phyloP scores from a whole-genome alignment of 768 basidiomycete genomes.

The Cyathus striatus region DNA sequence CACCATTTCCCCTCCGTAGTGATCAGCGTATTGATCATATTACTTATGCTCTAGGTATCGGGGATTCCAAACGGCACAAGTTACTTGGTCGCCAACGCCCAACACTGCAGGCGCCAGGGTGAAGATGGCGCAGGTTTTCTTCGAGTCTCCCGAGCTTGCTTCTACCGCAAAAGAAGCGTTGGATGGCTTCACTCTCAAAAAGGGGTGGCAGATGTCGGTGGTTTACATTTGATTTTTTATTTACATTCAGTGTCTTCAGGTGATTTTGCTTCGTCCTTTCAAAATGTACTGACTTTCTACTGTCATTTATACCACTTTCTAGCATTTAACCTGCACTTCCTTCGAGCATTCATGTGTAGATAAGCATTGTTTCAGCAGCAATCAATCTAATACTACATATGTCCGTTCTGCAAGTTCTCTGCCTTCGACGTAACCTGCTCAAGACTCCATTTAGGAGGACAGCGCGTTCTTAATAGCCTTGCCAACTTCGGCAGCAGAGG shows the following conservation, averaged over 20 bases:
- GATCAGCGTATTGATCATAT: too few relatives aligned
- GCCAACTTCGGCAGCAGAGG: constrained; percentile 51
- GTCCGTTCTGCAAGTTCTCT: constrained; percentile 2
- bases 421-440: constrained; percentile 4
- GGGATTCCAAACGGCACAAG: constrained; percentile 71
- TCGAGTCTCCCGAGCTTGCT: constrained; percentile 72
- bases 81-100: constrained; percentile 64
- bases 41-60: constrained; percentile 71
- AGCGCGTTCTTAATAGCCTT: constrained; percentile 53
- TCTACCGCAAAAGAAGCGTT: constrained; percentile 75
- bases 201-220: constrained; percentile 81
- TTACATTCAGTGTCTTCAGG: neutral
- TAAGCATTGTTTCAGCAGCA: too few relatives aligned
- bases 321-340: neutral
- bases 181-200: constrained; percentile 84
- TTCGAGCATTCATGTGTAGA: neutral
- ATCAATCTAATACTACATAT: too few relatives aligned
- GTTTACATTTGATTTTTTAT: constrained; percentile 44
- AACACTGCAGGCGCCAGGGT: constrained; percentile 59
- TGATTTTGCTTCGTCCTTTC: neutral
- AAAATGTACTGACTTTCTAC: neutral
- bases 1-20: too few relatives aligned
- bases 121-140: constrained; percentile 79
- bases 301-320: neutral
- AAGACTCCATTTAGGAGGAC: constrained; percentile 9